Base-by-base conservation (phyloP, 2,329 filamentous ascomycete species). In the Pochonia chlamydosporia region DNA sequence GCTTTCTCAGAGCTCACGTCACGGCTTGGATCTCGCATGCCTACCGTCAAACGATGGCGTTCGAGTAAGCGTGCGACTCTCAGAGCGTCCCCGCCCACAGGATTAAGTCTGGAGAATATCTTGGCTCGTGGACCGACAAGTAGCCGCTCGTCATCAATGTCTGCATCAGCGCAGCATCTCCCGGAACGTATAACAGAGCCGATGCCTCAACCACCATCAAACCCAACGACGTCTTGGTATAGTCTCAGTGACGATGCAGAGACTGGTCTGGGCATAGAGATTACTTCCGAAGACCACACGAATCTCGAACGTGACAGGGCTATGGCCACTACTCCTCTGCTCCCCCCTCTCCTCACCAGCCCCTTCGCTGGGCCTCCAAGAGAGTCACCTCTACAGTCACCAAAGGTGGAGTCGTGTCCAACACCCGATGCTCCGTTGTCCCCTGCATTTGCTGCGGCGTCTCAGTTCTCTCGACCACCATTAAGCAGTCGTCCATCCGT, bases 301-400 rank as follows among this genome's bases (percentile, higher is more conserved):
- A 81, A 56, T 65, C 78, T 68, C 65, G 81, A 69, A 69, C 82
- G 69, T 63, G 82, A 69, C 69, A 75, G 78, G 42, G 67, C 70
- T 37, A 61, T 87, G 56, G 85, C 88, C 0, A 85, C 85, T 4
- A 96, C 91, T 3, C 92, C 91, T 33, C 75, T 96, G 7, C 75
- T 96, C 2, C 91, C 91, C 7, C 91, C 91, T 1, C 75, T 93
- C 30, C 79, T 95, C 71, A 82, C 79, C 24, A 77, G 79, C 47
- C 67, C 74, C 20, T 69, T 76, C 28, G 67, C 72, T 39, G 66
- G 79, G 36, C 75, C 81, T 1, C 76, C 78, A 1, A 73, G 85
- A 26, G 78, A 87, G 49, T 95, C 89, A 7, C 89, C 91, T n/a
- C 72, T 95, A 23, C 89, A 95, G 64, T 95, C 89, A 0, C 90